Percentiles rank a stretch among this genome's conserved stretches.
Evolutionary conservation across 2,329 filamentous ascomycete species (phyloP).

Genomic region (Scleromitrula shiraiana): DNA sequence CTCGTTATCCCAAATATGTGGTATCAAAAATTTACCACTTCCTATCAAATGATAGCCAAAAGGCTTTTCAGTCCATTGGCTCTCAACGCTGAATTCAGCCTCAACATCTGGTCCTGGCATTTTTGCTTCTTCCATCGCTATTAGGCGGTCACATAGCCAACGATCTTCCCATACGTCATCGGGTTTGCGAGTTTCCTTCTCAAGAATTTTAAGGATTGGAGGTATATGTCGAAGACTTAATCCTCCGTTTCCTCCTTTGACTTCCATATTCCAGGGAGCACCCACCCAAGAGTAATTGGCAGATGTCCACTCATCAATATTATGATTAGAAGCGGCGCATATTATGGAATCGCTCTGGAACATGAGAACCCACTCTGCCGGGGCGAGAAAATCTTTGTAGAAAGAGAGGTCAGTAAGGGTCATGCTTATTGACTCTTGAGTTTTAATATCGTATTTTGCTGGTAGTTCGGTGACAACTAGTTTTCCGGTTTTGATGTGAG

Average conservation of each 20-base stretch:
- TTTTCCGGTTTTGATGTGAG: constrained; percentile 23
- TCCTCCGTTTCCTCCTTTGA: constrained; percentile 27
- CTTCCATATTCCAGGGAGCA: constrained; percentile 23
- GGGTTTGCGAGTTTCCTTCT: constrained; percentile 34
- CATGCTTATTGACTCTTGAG: constrained; percentile 40
- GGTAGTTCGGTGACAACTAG: constrained; percentile 33
- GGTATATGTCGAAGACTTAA: constrained; percentile 20
- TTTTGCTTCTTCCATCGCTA: constrained; percentile 25
- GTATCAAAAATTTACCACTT: constrained; percentile 36
- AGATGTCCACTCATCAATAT: constrained; percentile 43
- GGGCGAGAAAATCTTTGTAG: constrained; percentile 43
- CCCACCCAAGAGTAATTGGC: constrained; percentile 39
- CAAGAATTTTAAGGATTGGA: constrained; percentile 18
- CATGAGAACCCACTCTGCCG: constrained; percentile 45
- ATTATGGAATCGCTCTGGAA: constrained; percentile 48
- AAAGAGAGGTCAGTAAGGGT: constrained; percentile 43
- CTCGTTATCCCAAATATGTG: constrained; percentile 39
- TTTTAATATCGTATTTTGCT: constrained; percentile 40
- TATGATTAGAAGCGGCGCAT: constrained; percentile 42
- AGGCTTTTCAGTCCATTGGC: constrained; percentile 37
- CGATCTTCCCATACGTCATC: constrained; percentile 44
- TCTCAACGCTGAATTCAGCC: constrained; percentile 39
- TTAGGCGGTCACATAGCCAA: constrained; percentile 40
- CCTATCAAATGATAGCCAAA: constrained; percentile 49
- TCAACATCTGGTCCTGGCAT: constrained; percentile 25